Base-by-base conservation (phyloP, 306 rosid species). In the Cicer arietinum region DNA sequence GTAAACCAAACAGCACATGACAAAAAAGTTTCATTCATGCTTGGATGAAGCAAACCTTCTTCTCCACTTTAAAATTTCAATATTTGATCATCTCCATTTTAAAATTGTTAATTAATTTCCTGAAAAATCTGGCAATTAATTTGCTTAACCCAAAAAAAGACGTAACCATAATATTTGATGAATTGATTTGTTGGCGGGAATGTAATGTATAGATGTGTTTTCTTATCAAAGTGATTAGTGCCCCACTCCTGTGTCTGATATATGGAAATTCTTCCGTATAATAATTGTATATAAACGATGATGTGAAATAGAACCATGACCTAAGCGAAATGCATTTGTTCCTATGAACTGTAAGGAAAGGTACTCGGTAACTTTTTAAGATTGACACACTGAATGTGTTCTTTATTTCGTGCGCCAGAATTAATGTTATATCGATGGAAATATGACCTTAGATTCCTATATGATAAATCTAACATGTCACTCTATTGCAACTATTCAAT, bases 371-470 rank as follows among this genome's bases (percentile, higher is more conserved):
- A 13, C 51, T 47, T 81, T 81, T 60, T 45, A 14, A 67, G 60
- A 63, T 67, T 81, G 84, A 69, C 44, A 77, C 13, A 77, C 13
- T 25, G 45, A 71, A 18, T 44, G 9, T 45, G 63, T 6, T 75
- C 67, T 59, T 69, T 16, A 69, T 68, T 67, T 71, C 69, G 51
- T 77, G 77, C 77, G 67, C 48, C 77, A 72, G 41, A 67, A 40
- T 43, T 57, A 80, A 80, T 50, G 76, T 40, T 75, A 56, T 20
- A 44, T 72, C 18, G 40, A 43, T 66, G 41, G 54, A 54, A 69
- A 64, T 35, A 71, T 18, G 50, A 56, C 46, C 70, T 58, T 37
- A 71, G 79, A 86, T 90, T 90, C 88, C 48, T 79, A 72, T 35
- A 84, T 10, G 57, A 77, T 82, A 70, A 75, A 16, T 42, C n/a